These are phyloP conservation scores for Trypanosoma rangeli DNA, from an alignment of 208 protist genomes.

Conservation along the genomic window DNA sequence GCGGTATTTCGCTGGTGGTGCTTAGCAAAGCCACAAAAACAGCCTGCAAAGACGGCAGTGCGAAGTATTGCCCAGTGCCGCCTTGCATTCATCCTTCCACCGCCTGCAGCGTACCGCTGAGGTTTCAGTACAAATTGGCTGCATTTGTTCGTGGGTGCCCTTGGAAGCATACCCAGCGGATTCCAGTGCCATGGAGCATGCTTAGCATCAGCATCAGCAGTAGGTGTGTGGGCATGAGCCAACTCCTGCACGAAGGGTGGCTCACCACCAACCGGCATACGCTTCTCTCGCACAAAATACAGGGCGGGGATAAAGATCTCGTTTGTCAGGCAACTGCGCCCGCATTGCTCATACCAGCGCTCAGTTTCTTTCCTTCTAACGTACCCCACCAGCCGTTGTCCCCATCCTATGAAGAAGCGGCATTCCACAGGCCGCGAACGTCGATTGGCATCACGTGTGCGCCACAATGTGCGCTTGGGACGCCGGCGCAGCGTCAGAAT, in stretches of 20 bases:
- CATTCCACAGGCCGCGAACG: background rate
- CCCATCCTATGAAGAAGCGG: too few relatives aligned
- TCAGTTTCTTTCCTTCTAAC: background rate
- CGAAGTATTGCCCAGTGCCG: slow-evolving; percentile 8
- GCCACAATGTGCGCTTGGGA: background rate
- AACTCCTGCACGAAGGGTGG: too few relatives aligned
- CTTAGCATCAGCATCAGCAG: background rate
- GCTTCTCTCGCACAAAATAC: slow-evolving; percentile 1
- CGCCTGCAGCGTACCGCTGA: too few relatives aligned
- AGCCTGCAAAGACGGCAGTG: slow-evolving; percentile 5
- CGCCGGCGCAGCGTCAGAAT: slow-evolving; percentile 7
- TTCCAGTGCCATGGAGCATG: background rate
- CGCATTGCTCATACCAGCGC: slow-evolving; percentile 15
- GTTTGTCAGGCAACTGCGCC: background rate
- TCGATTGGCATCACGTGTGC: background rate
- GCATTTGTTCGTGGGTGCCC: background rate
- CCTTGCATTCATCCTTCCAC: background rate
- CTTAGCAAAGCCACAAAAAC: background rate
- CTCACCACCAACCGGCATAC: background rate
- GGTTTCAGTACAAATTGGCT: background rate
- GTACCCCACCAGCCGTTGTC: background rate
- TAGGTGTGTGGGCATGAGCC: too few relatives aligned
- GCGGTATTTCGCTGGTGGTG: background rate
- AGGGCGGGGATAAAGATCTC: slow-evolving; percentile 12
- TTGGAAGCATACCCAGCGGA: background rate